Base-by-base conservation (phyloP, 2,329 filamentous ascomycete species). In the Taxawa tesnikishii region DNA sequence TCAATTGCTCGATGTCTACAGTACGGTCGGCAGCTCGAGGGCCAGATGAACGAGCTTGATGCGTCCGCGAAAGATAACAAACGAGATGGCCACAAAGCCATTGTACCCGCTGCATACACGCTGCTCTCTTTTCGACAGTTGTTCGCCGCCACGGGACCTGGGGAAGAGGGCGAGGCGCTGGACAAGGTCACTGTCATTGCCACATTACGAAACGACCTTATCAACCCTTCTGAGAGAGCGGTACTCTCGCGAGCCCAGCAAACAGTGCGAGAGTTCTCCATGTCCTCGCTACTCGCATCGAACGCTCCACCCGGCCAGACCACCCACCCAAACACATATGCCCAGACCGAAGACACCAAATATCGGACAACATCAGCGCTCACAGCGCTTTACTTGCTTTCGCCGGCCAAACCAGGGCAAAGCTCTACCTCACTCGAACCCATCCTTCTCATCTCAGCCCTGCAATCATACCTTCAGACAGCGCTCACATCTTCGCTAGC, bases 401-500 rank as follows among this genome's bases (percentile, higher is more conserved):
- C 84, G 2, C 79, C 83, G 0, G 60, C 63, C 18, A 47, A 44
- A 19, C 29, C 43, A 9, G 38, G 40, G 6, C 57, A 62, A 17
- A 65, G 66, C 27, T 62, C 62, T 1, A 43, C 55, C 3, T 54
- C 57, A 13, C 75, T 73, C 46, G 64, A 71, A 13, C 84, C 87
- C 0, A 69, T 73, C 10, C 61, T 88, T 4, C 70, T 96, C 32
- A 67, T 94, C 16, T 70, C 76, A 38, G 73, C 82, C 0, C 61
- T 96, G 6, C 83, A 93, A 53, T 68, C 75, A 0, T 94, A 93
- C 48, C 70, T 96, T 31, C 79, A 85, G 33, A 80, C 80, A 0
- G 73, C 83, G 3, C 64, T 94, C 10, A 83, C 87, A 38, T 79
- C 79, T 28, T 87, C 83, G 24, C 66, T 88, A 5, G 75, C 82